Percentiles rank a stretch among this genome's conserved stretches.
phyloP scores from a whole-genome alignment of 2,329 filamentous ascomycete genomes.

The Pseudophaeomoniella oleicola region DNA sequence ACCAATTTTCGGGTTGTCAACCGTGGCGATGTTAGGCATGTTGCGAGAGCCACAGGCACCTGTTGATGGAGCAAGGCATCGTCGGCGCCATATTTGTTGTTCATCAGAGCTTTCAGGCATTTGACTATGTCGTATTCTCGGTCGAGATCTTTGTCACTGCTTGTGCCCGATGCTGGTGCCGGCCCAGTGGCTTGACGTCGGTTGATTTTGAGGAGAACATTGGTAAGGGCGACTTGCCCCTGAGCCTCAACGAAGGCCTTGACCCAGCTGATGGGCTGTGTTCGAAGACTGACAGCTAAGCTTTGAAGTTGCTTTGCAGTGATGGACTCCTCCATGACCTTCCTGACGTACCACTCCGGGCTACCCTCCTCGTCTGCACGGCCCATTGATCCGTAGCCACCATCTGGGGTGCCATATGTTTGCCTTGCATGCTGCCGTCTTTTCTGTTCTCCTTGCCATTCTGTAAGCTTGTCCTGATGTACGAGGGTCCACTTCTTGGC shows the following conservation, averaged over 20 bases:
- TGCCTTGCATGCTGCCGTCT: slow-evolving; percentile 59
- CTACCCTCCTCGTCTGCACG: slow-evolving; percentile 88
- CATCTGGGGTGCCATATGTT: slow-evolving; percentile 54
- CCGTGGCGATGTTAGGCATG: slow-evolving; percentile 73
- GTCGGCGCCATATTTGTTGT: slow-evolving; percentile 98
- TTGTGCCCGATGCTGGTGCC: slow-evolving; percentile 41
- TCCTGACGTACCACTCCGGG: slow-evolving; percentile 95
- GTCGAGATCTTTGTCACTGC: slow-evolving; percentile 66
- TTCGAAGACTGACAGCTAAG: slow-evolving; percentile 84
- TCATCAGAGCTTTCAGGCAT: slow-evolving; percentile 93
- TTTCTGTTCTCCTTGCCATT: slow-evolving; percentile 90
- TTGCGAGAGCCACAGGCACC: slow-evolving; percentile 75
- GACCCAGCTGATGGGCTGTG: slow-evolving; percentile 96
- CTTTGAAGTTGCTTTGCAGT: slow-evolving; percentile 83
- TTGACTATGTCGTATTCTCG: slow-evolving; percentile 96
- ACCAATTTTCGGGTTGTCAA: slow-evolving; percentile 87
- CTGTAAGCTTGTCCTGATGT: slow-evolving; percentile 83
- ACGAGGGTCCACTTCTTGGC: slow-evolving; percentile 96
- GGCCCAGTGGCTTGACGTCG: slow-evolving; percentile 66
- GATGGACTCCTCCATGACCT: slow-evolving; percentile 90
- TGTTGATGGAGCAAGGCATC: slow-evolving; percentile 84
- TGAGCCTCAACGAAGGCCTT: slow-evolving; percentile 94
- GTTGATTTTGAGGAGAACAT: slow-evolving; percentile 86
- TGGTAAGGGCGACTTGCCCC: slow-evolving; percentile 89
- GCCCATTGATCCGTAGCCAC: slow-evolving; percentile 50